These are phyloP conservation scores for Fusarium sp. DNA, from an alignment of 2,329 filamentous ascomycete genomes.

Conservation along the genomic window DNA sequence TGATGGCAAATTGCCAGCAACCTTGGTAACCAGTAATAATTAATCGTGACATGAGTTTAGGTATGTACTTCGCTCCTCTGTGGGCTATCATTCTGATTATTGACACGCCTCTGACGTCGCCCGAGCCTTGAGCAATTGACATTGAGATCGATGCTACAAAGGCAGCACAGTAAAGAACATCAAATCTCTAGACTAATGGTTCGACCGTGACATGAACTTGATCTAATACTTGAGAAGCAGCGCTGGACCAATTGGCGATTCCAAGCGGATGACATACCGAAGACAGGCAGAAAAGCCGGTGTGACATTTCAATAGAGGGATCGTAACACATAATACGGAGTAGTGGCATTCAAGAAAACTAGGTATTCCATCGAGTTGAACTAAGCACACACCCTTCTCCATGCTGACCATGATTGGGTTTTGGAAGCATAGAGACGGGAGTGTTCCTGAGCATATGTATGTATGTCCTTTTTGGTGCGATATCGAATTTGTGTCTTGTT, in stretches of 20 bases:
- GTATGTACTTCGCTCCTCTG: background rate
- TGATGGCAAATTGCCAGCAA: constrained; percentile 28
- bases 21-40: background rate
- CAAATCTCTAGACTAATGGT: background rate
- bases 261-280: background rate
- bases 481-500: constrained; percentile 6
- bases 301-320: background rate
- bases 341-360: background rate
- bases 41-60: constrained; percentile 2
- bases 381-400: background rate
- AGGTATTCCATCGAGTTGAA: background rate
- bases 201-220: background rate
- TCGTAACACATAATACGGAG: background rate
- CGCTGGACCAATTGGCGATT: background rate
- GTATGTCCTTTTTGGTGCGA: constrained; percentile 9
- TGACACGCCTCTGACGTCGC: constrained; percentile 37
- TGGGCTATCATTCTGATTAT: constrained; percentile 4
- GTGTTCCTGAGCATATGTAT: background rate
- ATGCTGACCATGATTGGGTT: background rate
- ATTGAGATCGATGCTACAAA: constrained; percentile 27
- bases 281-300: background rate
- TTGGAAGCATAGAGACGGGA: background rate
- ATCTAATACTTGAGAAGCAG: background rate
- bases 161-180: constrained; percentile 1
- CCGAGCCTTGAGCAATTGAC: constrained; percentile 1